Percentiles rank a stretch among this genome's conserved stretches.
Evolutionary conservation across 2,329 filamentous ascomycete species (phyloP).

Genomic region (Macrophomina tecta): DNA sequence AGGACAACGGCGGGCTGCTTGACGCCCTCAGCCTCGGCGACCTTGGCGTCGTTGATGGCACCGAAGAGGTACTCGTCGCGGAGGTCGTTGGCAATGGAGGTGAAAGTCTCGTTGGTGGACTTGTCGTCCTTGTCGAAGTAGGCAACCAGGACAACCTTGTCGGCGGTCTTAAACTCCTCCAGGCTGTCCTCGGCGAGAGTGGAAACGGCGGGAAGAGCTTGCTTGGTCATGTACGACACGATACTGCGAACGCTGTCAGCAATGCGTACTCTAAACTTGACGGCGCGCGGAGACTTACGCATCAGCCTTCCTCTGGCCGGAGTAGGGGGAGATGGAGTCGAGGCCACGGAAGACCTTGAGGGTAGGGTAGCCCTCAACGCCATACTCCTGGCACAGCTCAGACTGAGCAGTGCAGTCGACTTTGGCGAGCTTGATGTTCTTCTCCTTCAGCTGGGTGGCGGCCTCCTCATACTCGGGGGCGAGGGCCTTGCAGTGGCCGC

Average conservation of each 20-base stretch:
- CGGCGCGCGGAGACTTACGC: constrained; percentile 52
- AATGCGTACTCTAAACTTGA: too few species aligned
- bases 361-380: constrained; percentile 97
- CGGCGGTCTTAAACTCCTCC: constrained; percentile 95
- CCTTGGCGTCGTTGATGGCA: constrained; percentile 77
- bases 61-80: constrained; percentile 94
- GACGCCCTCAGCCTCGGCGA: constrained; percentile 90
- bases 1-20: constrained; percentile 85
- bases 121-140: constrained; percentile 84
- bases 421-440: constrained; percentile 84
- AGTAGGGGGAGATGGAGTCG: constrained; percentile 82
- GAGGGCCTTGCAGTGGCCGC: constrained; percentile 97
- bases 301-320: constrained; percentile 86
- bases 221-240: constrained; percentile 95
- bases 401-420: constrained; percentile 94
- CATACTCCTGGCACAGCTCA: constrained; percentile 86
- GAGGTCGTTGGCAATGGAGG: constrained; percentile 73
- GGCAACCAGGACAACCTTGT: constrained; percentile 93
- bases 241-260: constrained; percentile 53
- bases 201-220: constrained; percentile 92
- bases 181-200: constrained; percentile 79
- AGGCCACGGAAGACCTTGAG: constrained; percentile 97
- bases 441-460: constrained; percentile 83
- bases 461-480: constrained; percentile 90
- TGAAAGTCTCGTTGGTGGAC: constrained; percentile 85